Evolutionary conservation across 1,139 yeast species (phyloP), one percentile per base, ranked within the genome.

Genomic region (Blastobotrys illinoisensis): DNA sequence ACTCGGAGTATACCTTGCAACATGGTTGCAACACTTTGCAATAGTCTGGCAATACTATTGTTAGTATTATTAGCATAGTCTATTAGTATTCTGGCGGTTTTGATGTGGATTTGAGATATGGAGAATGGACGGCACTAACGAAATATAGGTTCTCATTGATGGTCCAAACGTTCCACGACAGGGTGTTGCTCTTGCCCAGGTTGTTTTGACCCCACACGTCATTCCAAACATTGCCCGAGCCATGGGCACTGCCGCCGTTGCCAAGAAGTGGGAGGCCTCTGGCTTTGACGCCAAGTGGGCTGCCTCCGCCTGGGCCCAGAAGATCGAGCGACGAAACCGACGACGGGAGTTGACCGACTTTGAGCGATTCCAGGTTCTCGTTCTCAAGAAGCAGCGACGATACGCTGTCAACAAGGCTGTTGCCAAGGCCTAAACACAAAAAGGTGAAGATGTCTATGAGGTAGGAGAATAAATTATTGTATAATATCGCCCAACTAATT

Each of bases 301-400:
- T 69, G 81, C 87, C 71, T 81, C 98, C 67, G 75, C 96, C 58
- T 90, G 97, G 97, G 97, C 98, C 74, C 88, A 93, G 88, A 90
- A 89, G 83, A 86, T 93, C 73, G 97, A 95, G 74, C 86, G 88
- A 78, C 89, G 87, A 79, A 85, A 87, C 79, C 89, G 85, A 79
- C 88, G 99, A 84, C 78, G 95, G 71, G 80, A 86, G 74, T 86
- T 95, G 76, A 75, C 93, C 69, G 99, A 93, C 80, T 93, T 93
- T 73, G 97, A 93, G 83, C 91, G 99, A 86, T 93, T 93, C 97
- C 97, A 93, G 84, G 99, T 91, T 71, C 76, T 88, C 77, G 95
- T 89, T 70, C 86, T 89, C 78, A 91, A 88, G 88, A 93, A 90
- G 85, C 97, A 91, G 84, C 89, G 89, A 81, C 87, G 93, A 82